Evolutionary conservation across 805 yeast genomes (phyloP).

Genomic region (Vanderwaltozyma tropicalis): DNA sequence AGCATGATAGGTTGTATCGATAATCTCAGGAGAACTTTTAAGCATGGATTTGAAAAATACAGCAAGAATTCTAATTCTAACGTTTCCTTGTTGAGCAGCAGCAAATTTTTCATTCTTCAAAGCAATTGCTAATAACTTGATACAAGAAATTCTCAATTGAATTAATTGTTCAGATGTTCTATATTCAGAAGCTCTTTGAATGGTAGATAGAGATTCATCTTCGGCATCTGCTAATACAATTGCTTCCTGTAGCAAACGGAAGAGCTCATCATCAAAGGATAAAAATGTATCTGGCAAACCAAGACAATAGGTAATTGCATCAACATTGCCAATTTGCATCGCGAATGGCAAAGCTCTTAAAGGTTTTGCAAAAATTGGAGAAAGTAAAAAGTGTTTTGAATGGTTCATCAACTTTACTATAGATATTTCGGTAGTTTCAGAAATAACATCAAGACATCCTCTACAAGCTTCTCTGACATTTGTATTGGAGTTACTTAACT

Average conservation of each 20-base stretch:
- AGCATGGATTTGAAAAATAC: constrained; percentile 91
- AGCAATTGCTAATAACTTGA: constrained; percentile 70
- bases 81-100: constrained; percentile 60
- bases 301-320: constrained; percentile 89
- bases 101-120: constrained; percentile 77
- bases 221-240: constrained; percentile 94
- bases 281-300: constrained; percentile 71
- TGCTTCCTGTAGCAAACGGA: constrained; percentile 78
- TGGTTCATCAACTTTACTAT: constrained; percentile 69
- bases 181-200: constrained; percentile 76
- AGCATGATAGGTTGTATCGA: constrained; percentile 89
- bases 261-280: constrained; percentile 80
- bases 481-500: constrained; percentile 78
- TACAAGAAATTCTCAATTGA: constrained; percentile 82
- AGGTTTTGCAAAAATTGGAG: constrained; percentile 96
- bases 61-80: constrained; percentile 76
- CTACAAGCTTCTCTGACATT: constrained; percentile 78
- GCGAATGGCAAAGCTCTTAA: constrained; percentile 93
- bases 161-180: constrained; percentile 82
- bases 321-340: constrained; percentile 97
- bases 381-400: constrained; percentile 69
- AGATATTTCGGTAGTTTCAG: constrained; percentile 61
- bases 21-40: constrained; percentile 73
- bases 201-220: constrained; percentile 86
- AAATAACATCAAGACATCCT: constrained; percentile 51